Evolutionary conservation across 2,329 filamentous ascomycete species (phyloP).

Genomic region (Thyridium curvatum): DNA sequence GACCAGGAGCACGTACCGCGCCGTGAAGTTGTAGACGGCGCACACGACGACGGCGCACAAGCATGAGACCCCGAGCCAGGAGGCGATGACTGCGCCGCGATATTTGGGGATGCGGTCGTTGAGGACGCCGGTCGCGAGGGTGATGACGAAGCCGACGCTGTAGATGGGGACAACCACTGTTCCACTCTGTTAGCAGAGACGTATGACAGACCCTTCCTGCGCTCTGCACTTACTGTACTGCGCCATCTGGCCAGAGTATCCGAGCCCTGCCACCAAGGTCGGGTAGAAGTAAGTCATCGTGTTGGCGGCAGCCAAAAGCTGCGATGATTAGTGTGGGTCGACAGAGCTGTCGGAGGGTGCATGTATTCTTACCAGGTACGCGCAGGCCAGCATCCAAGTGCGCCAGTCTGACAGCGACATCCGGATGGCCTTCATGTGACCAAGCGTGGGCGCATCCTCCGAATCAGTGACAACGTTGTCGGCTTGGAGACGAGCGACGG

Average conservation of each 20-base stretch:
- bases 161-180: slow-evolving; percentile 42
- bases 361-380: slow-evolving; percentile 25
- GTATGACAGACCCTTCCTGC: not conserved
- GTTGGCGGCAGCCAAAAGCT: slow-evolving; percentile 25
- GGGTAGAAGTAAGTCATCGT: slow-evolving; percentile 48
- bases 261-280: slow-evolving; percentile 41
- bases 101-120: slow-evolving; percentile 36
- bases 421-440: slow-evolving; percentile 12
- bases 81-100: slow-evolving; percentile 40
- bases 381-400: slow-evolving; percentile 29
- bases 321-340: no score
- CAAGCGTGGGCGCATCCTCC: slow-evolving; percentile 39
- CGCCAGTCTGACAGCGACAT: slow-evolving; percentile 26
- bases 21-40: slow-evolving; percentile 40
- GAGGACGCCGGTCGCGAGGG: slow-evolving; percentile 36
- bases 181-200: not conserved
- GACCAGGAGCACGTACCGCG: slow-evolving; percentile 44
- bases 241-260: slow-evolving; percentile 34
- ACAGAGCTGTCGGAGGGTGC: no score
- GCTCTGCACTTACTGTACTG: slow-evolving; percentile 28
- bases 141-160: slow-evolving; percentile 42
- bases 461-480: slow-evolving; percentile 56
- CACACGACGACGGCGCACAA: slow-evolving; percentile 32
- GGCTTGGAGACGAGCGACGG: slow-evolving; percentile 49
- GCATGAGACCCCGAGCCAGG: slow-evolving; percentile 36